phyloP scores from a whole-genome alignment of 805 yeast species.

The Ogataea populi-albae region DNA sequence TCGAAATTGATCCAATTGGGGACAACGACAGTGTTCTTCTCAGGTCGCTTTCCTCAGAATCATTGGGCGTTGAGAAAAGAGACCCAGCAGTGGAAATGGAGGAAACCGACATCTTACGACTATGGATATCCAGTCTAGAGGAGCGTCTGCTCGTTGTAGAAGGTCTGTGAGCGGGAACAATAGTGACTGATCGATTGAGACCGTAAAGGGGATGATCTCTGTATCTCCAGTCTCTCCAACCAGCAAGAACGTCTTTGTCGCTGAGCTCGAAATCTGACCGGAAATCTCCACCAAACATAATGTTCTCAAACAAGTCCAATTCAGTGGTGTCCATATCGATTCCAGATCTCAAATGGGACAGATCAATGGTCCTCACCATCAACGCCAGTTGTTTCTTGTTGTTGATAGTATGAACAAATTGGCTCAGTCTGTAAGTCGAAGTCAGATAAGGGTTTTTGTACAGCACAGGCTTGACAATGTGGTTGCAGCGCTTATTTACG shows the following conservation, averaged over 20 bases:
- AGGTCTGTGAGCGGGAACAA: no score
- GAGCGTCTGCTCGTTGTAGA: constrained; percentile 5
- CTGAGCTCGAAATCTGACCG: constrained; percentile 4
- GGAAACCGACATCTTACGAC: constrained; percentile 13
- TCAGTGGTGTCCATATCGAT: constrained; percentile 24
- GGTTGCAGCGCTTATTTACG: constrained; percentile 50
- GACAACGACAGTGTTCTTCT: constrained; percentile 18
- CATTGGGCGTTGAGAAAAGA: constrained; percentile 12
- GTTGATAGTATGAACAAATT: constrained; percentile 68
- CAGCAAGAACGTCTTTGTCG: constrained; percentile 49
- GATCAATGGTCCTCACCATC: constrained; percentile 54
- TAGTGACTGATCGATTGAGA: constrained; percentile 4
- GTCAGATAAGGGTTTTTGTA: constrained; percentile 55
- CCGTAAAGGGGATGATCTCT: constrained; percentile 66
- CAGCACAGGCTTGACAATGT: constrained; percentile 49
- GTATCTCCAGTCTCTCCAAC: constrained; percentile 92
- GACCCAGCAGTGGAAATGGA: constrained; percentile 14
- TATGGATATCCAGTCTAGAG: constrained; percentile 3
- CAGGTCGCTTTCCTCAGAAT: constrained; percentile 16
- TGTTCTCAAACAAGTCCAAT: constrained; percentile 15
- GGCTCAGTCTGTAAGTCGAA: constrained; percentile 77
- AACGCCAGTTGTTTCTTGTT: constrained; percentile 53
- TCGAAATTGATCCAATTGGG: constrained; percentile 17
- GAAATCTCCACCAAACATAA: constrained; percentile 16
- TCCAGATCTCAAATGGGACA: constrained; percentile 49